Conservation (phyloP, 164 flowering plant genomes). For the Chloranthus sessilifolius region DNA sequence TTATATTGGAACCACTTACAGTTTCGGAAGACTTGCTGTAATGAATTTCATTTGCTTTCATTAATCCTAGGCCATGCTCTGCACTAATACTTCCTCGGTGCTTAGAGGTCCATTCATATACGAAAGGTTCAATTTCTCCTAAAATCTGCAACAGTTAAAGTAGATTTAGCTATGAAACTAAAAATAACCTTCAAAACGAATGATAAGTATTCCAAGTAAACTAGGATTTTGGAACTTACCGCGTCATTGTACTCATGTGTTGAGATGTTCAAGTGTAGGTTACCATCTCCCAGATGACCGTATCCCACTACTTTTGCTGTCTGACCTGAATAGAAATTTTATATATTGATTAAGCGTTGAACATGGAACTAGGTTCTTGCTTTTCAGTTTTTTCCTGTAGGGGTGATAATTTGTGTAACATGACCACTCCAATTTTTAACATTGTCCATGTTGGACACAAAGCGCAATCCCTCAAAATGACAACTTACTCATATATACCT, state of each 20-base stretch:
- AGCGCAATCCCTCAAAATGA: too few species aligned
- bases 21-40: conserved; percentile 84
- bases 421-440: too few species aligned
- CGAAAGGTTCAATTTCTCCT: conserved; percentile 85
- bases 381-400: too few species aligned
- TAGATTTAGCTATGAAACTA: neutral
- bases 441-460: too few species aligned
- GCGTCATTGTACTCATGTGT: conserved; percentile 61
- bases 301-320: conserved; percentile 75
- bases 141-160: conserved; percentile 47
- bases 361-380: neutral
- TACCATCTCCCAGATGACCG: conserved; percentile 98
- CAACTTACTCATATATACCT: too few species aligned
- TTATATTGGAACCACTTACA: conserved; percentile 36
- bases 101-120: conserved; percentile 93
- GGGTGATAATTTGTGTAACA: too few species aligned
- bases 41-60: conserved; percentile 89
- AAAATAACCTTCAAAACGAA: neutral
- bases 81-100: conserved; percentile 95
- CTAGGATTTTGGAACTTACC: conserved; percentile 36
- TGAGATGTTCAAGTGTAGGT: conserved; percentile 91
- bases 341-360: too few species aligned
- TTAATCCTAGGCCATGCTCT: conserved; percentile 92
- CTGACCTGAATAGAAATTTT: conserved; percentile 42
- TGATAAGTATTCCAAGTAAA: neutral